A percentile compares a stretch with the other conserved stretches of the same genome.
phyloP scores from a whole-genome alignment of 208 protist species.

The Trypanosoma congolense region DNA sequence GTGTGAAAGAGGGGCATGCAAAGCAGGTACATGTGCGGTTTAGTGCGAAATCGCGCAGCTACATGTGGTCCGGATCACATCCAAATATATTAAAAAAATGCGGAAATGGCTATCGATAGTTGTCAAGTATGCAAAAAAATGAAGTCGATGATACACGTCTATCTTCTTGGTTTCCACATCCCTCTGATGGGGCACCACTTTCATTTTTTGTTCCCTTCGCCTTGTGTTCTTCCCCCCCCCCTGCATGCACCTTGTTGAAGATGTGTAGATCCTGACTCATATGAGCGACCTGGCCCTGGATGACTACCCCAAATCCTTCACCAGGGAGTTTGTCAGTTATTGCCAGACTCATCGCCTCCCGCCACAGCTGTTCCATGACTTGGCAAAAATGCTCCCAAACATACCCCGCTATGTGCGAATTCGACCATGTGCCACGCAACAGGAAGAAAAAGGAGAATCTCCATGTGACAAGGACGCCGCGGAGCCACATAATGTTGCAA shows the following conservation, averaged over 20 bases:
- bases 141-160: too few species aligned
- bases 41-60: too few species aligned
- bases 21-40: too few species aligned
- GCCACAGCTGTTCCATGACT: conserved; percentile 52
- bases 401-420: conserved; percentile 57
- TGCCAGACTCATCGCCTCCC: conserved; percentile 39
- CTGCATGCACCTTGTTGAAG: background rate
- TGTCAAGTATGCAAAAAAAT: too few species aligned
- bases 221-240: background rate
- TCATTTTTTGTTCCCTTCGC: background rate
- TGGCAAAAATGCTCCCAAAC: conserved; percentile 9
- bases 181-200: too few species aligned
- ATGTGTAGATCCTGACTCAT: conserved; percentile 5
- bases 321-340: conserved; percentile 39
- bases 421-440: conserved; percentile 22
- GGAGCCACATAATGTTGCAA: conserved; percentile 5
- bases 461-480: background rate
- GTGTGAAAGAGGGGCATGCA: too few species aligned
- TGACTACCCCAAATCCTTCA: conserved; percentile 53
- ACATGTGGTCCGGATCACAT: too few species aligned
- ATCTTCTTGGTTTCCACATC: too few species aligned
- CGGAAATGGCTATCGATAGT: too few species aligned
- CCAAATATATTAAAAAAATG: too few species aligned
- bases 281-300: background rate
- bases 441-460: background rate